phyloP scores from a whole-genome alignment of 2,329 filamentous ascomycete species.

The Akanthomyces lecanii region DNA sequence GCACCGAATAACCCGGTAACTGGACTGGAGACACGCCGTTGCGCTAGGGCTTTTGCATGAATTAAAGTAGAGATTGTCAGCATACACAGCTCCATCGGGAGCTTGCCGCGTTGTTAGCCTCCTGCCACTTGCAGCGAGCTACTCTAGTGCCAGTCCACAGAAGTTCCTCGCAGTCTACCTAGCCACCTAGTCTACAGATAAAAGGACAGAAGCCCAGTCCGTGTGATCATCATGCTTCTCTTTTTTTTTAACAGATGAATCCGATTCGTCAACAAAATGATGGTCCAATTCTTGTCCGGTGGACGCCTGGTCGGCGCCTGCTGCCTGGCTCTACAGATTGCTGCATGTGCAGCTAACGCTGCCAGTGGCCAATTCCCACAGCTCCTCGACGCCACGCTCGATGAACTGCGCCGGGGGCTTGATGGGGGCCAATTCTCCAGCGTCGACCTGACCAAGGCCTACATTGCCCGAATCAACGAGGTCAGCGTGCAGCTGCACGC shows the following conservation, averaged over 20 bases:
- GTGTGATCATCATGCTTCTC: background rate
- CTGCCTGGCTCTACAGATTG: background rate
- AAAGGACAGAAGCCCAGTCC: background rate
- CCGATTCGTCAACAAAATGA: background rate
- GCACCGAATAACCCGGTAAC: too few relatives aligned
- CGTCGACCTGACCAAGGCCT: slow-evolving; percentile 30
- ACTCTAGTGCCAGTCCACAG: background rate
- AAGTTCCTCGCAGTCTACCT: background rate
- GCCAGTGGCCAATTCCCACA: slow-evolving; percentile 1
- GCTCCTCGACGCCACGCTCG: slow-evolving; percentile 21
- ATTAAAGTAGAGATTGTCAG: background rate
- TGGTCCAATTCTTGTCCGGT: background rate
- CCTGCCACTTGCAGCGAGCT: background rate
- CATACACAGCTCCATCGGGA: background rate
- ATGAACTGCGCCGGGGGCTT: slow-evolving; percentile 25
- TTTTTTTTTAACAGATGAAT: background rate
- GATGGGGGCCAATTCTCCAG: slow-evolving; percentile 26
- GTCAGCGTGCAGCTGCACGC: slow-evolving; percentile 26
- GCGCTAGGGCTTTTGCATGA: background rate
- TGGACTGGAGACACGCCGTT: background rate
- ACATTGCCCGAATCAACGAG: slow-evolving; percentile 30
- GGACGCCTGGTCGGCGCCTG: background rate
- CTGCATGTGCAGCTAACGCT: background rate
- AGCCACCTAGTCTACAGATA: background rate
- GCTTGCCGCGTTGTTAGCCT: background rate